A percentile compares a stretch with the other conserved stretches of the same genome.
phyloP scores from a whole-genome alignment of 2,329 filamentous ascomycete genomes.

The Aspergillus sp. region DNA sequence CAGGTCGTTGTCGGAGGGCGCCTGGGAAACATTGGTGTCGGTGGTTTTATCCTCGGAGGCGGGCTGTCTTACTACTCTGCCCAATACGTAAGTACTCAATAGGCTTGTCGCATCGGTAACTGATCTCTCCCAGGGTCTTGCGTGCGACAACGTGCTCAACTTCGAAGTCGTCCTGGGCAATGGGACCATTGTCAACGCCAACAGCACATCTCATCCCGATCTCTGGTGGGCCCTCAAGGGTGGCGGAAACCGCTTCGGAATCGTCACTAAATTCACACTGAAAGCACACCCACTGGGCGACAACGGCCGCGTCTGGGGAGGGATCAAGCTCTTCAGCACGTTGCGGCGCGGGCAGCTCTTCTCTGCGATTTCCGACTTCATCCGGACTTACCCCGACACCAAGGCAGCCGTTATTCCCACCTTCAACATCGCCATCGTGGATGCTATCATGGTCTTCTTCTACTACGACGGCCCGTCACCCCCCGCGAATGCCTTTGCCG shows the following conservation, averaged over 20 bases:
- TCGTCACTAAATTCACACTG: conserved; percentile 22
- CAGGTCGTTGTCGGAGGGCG: conserved; percentile 18
- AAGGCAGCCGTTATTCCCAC: background rate
- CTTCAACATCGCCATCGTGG: conserved; percentile 4
- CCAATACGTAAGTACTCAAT: conserved; percentile 14
- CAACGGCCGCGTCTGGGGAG: background rate
- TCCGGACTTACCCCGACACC: background rate
- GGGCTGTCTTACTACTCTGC: conserved; percentile 22
- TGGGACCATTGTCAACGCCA: conserved; percentile 17
- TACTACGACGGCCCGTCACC: conserved; percentile 15
- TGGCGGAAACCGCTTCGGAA: conserved; percentile 19
- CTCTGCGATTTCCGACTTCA: background rate
- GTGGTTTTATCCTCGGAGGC: conserved; percentile 15
- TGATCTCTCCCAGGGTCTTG: conserved; percentile 3
- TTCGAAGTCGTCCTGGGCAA: conserved; percentile 18
- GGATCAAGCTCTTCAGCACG: background rate
- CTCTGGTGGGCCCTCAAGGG: conserved; percentile 22
- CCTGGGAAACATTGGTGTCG: conserved; percentile 18
- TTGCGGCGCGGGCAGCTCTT: background rate
- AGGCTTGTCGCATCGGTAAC: background rate
- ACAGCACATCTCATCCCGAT: conserved; percentile 15
- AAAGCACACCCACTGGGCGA: background rate
- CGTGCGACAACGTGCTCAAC: conserved; percentile 21
- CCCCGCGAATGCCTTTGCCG: conserved; percentile 10
- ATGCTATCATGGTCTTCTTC: conserved; percentile 18